Evolutionary conservation across 176 grass and related monocot species (phyloP).

Genomic region (Lolium multiflorum): DNA sequence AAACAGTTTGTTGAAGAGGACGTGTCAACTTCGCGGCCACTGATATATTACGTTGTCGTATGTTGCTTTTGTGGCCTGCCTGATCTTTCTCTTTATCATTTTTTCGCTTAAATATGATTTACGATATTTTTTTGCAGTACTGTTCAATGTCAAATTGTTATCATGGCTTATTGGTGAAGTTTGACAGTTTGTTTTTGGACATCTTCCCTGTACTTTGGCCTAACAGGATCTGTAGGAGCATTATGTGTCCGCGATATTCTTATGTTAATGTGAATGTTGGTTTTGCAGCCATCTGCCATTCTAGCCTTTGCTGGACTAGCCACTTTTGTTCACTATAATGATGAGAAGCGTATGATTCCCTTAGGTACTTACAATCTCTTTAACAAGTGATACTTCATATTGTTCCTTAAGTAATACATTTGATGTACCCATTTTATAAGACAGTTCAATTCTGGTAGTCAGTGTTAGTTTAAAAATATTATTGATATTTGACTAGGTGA

Average conservation of each 20-base stretch:
- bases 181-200: background rate
- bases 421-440: background rate
- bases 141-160: conserved; percentile 24
- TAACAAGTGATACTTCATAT: conserved; percentile 35
- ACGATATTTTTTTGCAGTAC: background rate
- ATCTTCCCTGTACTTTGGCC: conserved; percentile 3
- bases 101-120: conserved; percentile 19
- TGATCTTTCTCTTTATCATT: conserved; percentile 26
- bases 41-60: conserved; percentile 74
- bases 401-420: conserved; percentile 33
- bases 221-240: background rate
- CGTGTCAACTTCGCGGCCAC: conserved; percentile 45
- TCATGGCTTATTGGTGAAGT: conserved; percentile 1
- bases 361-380: conserved; percentile 59
- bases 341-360: conserved; percentile 79
- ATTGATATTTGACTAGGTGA: background rate
- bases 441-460: background rate
- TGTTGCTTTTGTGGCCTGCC: conserved; percentile 37
- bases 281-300: conserved; percentile 77
- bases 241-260: conserved; percentile 11
- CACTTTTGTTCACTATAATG: conserved; percentile 83
- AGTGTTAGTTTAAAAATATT: conserved; percentile 3
- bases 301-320: conserved; percentile 71
- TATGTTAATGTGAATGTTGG: conserved; percentile 40
- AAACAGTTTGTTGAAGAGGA: conserved; percentile 68